phyloP scores from a whole-genome alignment of 169 alveolate species.

The Eimeria praecox region DNA sequence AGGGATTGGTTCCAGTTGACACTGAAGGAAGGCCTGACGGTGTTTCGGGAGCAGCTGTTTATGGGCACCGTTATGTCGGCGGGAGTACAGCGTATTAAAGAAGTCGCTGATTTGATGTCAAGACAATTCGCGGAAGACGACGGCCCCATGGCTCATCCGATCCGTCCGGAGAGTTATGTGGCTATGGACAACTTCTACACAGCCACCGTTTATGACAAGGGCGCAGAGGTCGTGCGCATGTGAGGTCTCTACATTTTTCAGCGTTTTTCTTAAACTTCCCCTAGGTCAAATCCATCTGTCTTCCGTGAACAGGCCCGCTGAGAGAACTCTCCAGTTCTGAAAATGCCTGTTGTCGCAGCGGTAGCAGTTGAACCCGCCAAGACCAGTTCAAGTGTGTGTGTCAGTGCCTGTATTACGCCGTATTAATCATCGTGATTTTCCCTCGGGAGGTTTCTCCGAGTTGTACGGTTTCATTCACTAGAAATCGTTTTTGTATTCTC shows the following conservation, averaged over 20 bases:
- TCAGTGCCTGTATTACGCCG: background rate
- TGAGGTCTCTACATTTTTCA: background rate
- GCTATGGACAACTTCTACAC: conserved; percentile 96
- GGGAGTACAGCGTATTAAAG: conserved; percentile 91
- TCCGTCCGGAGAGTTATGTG: conserved; percentile 94
- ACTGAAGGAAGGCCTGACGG: conserved; percentile 96
- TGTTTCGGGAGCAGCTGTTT: conserved; percentile 94
- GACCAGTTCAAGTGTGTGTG: background rate
- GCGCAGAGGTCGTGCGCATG: conserved; percentile 97
- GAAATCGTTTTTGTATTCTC: background rate
- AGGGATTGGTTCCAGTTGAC: conserved; percentile 83
- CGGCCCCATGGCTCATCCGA: conserved; percentile 97
- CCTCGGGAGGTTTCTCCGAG: no score
- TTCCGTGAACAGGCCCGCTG: background rate
- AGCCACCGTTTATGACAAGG: conserved; percentile 96
- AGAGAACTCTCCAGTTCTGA: background rate
- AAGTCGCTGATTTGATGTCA: conserved; percentile 90
- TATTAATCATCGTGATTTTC: no score
- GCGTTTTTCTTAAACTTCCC: no score
- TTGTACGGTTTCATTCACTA: background rate
- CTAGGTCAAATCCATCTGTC: background rate
- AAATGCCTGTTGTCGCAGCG: background rate
- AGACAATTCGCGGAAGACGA: conserved; percentile 94
- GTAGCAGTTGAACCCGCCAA: background rate
- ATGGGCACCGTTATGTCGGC: conserved; percentile 89